Percentiles rank a stretch among this genome's conserved stretches.
phyloP scores from a whole-genome alignment of 2,329 filamentous ascomycete genomes.

The Arthroderma sp. region DNA sequence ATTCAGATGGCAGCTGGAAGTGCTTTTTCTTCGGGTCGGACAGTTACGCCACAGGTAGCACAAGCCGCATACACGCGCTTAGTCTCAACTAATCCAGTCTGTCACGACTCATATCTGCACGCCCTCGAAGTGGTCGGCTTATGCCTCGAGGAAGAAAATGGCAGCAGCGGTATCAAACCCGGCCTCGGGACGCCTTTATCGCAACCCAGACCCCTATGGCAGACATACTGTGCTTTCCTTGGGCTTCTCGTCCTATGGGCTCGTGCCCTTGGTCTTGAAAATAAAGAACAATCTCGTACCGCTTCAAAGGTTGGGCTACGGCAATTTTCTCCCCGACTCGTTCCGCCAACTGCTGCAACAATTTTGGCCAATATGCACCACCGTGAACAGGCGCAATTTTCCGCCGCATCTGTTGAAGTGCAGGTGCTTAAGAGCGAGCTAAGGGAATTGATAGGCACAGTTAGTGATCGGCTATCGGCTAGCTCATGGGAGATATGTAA shows the following conservation, averaged over 20 bases:
- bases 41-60: conserved; percentile 16
- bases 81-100: conserved; percentile 14
- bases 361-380: conserved; percentile 14
- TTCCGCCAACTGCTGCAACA: conserved; percentile 5
- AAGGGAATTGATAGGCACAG: conserved; percentile 10
- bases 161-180: not conserved
- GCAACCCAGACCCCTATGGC: conserved; percentile 11
- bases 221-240: conserved; percentile 14
- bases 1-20: conserved; percentile 18
- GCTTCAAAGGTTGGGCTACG: not conserved
- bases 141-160: conserved; percentile 12
- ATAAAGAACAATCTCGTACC: not conserved
- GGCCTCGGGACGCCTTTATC: not conserved
- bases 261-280: conserved; percentile 11
- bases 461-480: conserved; percentile 10
- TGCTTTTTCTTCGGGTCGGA: conserved; percentile 16
- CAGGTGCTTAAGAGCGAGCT: conserved; percentile 12
- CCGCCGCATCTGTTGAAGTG: conserved; percentile 8
- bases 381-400: conserved; percentile 10
- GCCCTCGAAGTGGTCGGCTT: conserved; percentile 15
- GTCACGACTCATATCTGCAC: conserved; percentile 16
- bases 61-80: conserved; percentile 16
- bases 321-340: not conserved
- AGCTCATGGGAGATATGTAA: conserved; percentile 15
- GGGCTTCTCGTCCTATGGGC: conserved; percentile 15